These are phyloP conservation scores for Kazachstania africana DNA, from an alignment of 805 yeast genomes.

Conservation along the genomic window DNA sequence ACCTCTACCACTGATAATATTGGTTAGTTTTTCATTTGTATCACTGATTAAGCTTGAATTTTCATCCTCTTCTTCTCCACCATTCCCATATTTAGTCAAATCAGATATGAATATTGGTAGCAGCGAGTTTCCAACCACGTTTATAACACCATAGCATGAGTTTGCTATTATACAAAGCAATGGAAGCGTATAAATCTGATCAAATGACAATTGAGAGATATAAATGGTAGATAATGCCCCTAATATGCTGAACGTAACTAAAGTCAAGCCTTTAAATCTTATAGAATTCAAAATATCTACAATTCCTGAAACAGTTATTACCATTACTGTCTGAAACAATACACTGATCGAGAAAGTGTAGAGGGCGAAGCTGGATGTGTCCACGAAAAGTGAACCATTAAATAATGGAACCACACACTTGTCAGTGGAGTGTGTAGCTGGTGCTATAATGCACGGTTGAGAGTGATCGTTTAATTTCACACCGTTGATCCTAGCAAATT, in stretches of 20 bases:
- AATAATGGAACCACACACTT: constrained; percentile 37
- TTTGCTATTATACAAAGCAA: constrained; percentile 51
- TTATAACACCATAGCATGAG: constrained; percentile 64
- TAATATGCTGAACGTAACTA: constrained; percentile 43
- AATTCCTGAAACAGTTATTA: constrained; percentile 66
- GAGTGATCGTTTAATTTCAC: constrained; percentile 48
- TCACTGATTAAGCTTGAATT: neutral
- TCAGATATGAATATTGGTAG: constrained; percentile 49
- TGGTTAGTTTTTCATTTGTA: constrained; percentile 30
- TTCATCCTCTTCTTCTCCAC: neutral
- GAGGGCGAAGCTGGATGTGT: constrained; percentile 62
- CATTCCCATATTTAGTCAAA: constrained; percentile 15
- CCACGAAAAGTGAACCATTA: constrained; percentile 40
- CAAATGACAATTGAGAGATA: constrained; percentile 26
- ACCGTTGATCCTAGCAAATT: constrained; percentile 62
- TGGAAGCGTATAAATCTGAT: constrained; percentile 28
- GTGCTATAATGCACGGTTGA: constrained; percentile 52
- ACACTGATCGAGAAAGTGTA: constrained; percentile 68
- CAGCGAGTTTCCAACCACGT: constrained; percentile 69
- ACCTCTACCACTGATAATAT: constrained; percentile 54
- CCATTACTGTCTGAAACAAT: constrained; percentile 56
- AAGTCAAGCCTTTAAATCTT: constrained; percentile 41
- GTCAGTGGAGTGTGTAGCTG: too few species aligned
- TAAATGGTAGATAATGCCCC: constrained; percentile 47
- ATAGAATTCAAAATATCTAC: constrained; percentile 37